A percentile compares a stretch with the other conserved stretches of the same genome.
phyloP scores from a whole-genome alignment of 2,329 filamentous ascomycete species.

The Fusarium nanum region DNA sequence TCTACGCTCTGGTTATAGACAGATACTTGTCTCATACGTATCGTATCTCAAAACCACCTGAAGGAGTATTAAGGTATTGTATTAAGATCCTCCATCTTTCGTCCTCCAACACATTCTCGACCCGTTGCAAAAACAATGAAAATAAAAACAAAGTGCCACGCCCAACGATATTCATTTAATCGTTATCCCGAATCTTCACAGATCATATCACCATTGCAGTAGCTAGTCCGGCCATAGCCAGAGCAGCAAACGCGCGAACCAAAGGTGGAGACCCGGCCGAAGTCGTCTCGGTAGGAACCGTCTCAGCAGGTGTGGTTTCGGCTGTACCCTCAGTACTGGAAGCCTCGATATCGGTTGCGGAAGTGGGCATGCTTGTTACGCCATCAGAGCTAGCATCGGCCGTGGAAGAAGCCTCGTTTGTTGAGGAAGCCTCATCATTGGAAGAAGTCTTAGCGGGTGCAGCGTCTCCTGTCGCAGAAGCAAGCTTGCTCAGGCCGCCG shows the following conservation, averaged over 20 bases:
- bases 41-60: background rate
- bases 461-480: background rate
- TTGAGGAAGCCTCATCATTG: background rate
- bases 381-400: background rate
- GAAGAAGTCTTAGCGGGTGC: background rate
- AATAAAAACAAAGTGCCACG: background rate
- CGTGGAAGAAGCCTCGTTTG: background rate
- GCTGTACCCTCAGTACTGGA: background rate
- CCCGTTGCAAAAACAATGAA: background rate
- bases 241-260: background rate
- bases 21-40: background rate
- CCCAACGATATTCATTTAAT: background rate
- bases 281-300: background rate
- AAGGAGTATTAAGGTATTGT: background rate
- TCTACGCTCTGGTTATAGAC: background rate
- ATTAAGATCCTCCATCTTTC: background rate
- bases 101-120: background rate
- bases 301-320: background rate
- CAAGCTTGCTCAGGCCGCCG: background rate
- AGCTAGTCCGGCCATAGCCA: constrained; percentile 3
- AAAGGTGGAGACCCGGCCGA: background rate
- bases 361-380: background rate
- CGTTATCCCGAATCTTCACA: background rate
- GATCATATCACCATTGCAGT: background rate
- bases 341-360: background rate